Percentiles rank a stretch among this genome's conserved stretches.
These are phyloP conservation scores for Ceratobasidium theobromae DNA, from an alignment of 1,284 basidiomycete genomes.

Conservation along the genomic window DNA sequence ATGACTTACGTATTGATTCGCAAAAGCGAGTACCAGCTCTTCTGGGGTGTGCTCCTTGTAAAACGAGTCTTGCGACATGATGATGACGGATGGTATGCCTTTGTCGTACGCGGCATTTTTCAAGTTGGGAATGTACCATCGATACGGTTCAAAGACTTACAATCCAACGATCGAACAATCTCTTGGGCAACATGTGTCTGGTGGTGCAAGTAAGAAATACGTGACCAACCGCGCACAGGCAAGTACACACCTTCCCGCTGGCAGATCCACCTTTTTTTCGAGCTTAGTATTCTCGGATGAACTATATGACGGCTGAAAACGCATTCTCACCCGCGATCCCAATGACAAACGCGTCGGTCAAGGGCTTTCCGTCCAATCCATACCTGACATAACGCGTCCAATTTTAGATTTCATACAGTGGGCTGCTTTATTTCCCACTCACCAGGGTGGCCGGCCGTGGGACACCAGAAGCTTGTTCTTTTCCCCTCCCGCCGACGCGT, in stretches of 20 bases:
- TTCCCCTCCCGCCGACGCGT: background rate
- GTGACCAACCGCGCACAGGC: too few species aligned
- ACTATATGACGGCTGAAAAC: conserved; percentile 6
- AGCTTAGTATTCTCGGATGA: conserved; percentile 4
- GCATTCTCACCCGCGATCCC: conserved; percentile 74
- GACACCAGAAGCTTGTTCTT: conserved; percentile 84
- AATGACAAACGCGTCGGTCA: conserved; percentile 83
- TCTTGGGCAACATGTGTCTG: conserved; percentile 91
- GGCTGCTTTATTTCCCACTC: conserved; percentile 41
- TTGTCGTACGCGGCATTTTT: conserved; percentile 60
- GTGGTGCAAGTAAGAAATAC: too few species aligned
- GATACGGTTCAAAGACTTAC: background rate
- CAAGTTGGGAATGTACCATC: background rate
- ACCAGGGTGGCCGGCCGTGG: conserved; percentile 82
- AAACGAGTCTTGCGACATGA: conserved; percentile 93
- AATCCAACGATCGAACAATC: conserved; percentile 62
- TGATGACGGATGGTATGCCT: conserved; percentile 84
- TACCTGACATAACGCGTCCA: too few species aligned
- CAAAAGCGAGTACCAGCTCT: conserved; percentile 77
- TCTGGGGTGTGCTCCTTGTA: conserved; percentile 81
- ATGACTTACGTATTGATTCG: conserved; percentile 58
- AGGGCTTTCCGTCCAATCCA: conserved; percentile 65
- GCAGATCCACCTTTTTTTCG: conserved; percentile 84
- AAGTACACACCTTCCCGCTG: conserved; percentile 93
- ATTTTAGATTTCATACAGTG: background rate